phyloP scores from a whole-genome alignment of 2,329 filamentous ascomycete genomes.

The Nigrospora sphaerica region DNA sequence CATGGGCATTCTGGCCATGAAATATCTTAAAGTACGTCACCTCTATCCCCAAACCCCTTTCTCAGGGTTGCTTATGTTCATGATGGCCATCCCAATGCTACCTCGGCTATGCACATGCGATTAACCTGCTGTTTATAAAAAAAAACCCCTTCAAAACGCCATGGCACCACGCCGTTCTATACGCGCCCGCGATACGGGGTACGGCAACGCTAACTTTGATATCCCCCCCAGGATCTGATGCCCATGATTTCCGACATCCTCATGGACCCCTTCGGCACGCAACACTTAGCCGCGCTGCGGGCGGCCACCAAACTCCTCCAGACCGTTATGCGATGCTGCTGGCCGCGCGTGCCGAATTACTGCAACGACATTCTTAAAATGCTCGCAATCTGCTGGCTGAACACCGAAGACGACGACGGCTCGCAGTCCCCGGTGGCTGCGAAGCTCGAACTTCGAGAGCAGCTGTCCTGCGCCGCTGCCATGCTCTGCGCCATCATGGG shows the following conservation, averaged over 20 bases:
- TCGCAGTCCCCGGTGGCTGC: background rate
- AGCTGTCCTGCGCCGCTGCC: slow-evolving; percentile 24
- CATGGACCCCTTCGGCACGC: slow-evolving; percentile 59
- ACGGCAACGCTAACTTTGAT: too few relatives aligned
- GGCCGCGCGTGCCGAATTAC: slow-evolving; percentile 61
- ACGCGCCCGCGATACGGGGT: too few relatives aligned
- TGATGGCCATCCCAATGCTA: background rate
- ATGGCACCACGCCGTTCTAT: background rate
- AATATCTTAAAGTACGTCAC: slow-evolving; percentile 55
- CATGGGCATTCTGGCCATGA: slow-evolving; percentile 56
- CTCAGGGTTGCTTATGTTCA: background rate
- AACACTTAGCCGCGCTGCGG: slow-evolving; percentile 44
- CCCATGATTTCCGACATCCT: slow-evolving; percentile 60
- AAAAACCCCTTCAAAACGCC: slow-evolving; percentile 2
- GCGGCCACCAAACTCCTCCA: slow-evolving; percentile 48
- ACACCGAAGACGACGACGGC: slow-evolving; percentile 32
- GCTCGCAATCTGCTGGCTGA: slow-evolving; percentile 56
- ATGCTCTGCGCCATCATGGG: slow-evolving; percentile 26
- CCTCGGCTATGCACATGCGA: slow-evolving; percentile 2
- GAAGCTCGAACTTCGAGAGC: slow-evolving; percentile 19
- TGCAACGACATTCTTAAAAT: slow-evolving; percentile 57
- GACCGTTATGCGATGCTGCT: slow-evolving; percentile 53
- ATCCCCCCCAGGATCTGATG: slow-evolving; percentile 49
- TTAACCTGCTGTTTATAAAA: background rate
- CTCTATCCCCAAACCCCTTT: background rate